phyloP scores from a whole-genome alignment of 202 grass and related monocot genomes.

The Brachypodium distachyon region DNA sequence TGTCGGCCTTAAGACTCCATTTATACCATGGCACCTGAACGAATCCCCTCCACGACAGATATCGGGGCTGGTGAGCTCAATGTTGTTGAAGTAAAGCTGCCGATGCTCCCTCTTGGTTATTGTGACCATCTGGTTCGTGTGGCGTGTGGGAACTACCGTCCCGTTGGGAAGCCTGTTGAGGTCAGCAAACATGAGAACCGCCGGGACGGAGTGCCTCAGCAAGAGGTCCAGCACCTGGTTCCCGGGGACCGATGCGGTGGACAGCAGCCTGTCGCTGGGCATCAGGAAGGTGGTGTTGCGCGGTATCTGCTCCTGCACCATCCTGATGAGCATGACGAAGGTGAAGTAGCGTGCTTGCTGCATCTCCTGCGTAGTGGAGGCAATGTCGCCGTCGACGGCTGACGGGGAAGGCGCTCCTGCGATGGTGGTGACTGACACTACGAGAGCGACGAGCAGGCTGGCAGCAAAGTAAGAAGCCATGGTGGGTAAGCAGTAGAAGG shows the following conservation, averaged over 20 bases:
- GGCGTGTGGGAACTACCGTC: constrained; percentile 43
- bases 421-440: neutral
- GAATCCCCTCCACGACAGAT: constrained; percentile 29
- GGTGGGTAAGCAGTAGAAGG: neutral
- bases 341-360: constrained; percentile 53
- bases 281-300: constrained; percentile 53
- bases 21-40: constrained; percentile 62
- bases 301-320: constrained; percentile 51
- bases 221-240: constrained; percentile 48
- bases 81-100: constrained; percentile 48
- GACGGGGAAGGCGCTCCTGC: neutral
- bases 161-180: constrained; percentile 45
- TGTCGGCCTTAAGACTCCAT: constrained; percentile 35
- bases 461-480: constrained; percentile 4
- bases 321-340: constrained; percentile 52
- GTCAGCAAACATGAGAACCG: constrained; percentile 25
- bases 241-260: constrained; percentile 22
- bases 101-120: constrained; percentile 28
- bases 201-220: constrained; percentile 38
- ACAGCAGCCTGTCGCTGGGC: constrained; percentile 48
- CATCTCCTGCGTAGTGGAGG: constrained; percentile 35
- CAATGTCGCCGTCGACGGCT: neutral
- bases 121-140: constrained; percentile 31
- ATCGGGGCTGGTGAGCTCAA: constrained; percentile 32
- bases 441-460: neutral